Evolutionary conservation across 23 red algal genomes (phyloP), one percentile per base, ranked within the genome.

Genomic region (Gracilaria gracilis): DNA sequence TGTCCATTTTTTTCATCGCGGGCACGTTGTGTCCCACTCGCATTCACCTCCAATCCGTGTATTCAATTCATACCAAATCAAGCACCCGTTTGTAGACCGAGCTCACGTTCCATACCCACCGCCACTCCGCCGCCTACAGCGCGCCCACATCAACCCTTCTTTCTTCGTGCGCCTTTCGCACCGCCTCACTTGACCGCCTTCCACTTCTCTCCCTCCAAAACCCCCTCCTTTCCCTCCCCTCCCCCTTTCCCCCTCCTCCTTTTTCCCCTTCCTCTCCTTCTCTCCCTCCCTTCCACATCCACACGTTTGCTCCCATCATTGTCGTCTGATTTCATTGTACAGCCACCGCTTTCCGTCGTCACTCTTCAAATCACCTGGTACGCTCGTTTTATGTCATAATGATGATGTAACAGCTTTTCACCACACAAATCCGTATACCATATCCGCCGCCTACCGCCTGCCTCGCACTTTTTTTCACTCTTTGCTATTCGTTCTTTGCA

Each of bases 341-440:
- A 69, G 64, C 64, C 64, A 36, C 64, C 64, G 0, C 31, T 37
- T 36, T 14, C 29, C 31, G 64, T 69, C 72, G 35, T 50, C 72
- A 51, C 24, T 28, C 72, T 28, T 51, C 38, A 48, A 48, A 77
- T 37, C 9, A 15, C 23, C 21, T 1, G 1, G 29, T 50, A 8
- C 42, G 21, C 38, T 50, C 21, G 23, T 46, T 50, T 77, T 77
- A n/a, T 34, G 46, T 77, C 35, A 64, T 62, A 23, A 85, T 66
- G 59, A 70, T 65, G 57, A 85, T 85, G 81, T 50, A 69, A 69
- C 65, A 67, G 65, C 57, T 85, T 65, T 85, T 65, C 81, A 69
- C 42, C 81, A 65, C 16, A 25, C 81, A 66, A 65, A 69, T 67
- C 58, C 28, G n/a, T 55, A 71, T 5, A 57, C 19, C 23, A 16